Base-by-base conservation (phyloP, 2,329 filamentous ascomycete species). In the Exophiala dermatitidis region DNA sequence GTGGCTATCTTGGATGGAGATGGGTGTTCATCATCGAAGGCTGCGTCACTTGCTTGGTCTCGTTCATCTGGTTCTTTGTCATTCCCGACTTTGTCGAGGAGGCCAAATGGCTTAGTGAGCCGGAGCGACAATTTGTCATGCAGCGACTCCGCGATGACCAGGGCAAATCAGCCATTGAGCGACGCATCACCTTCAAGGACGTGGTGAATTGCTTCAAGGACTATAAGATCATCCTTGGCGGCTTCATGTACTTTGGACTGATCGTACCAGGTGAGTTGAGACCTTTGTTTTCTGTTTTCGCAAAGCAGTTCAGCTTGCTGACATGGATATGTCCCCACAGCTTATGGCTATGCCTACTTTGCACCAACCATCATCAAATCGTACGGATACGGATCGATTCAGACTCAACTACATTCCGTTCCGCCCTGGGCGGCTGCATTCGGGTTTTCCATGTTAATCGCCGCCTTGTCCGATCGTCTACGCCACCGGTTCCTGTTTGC, bases 231-330 rank as follows among this genome's bases (percentile, higher is more conserved):
- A 79, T 87, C 62, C 68, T 89, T 9, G 86, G 84, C 42, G 85
- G 84, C 0, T 76, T 90, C 67, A 90, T 90, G 85, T 91, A 90
- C 70, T 83, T 90, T 62, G 86, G 86, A 7, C 75, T 90, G 55
- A 82, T 90, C 60, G 85, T 90, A 1, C 85, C 86, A 0, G 56
- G 53, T 59, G 37, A 50, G 57, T 48, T 34, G 10, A 19, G 19
- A 19, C 19, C n/a, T n/a, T n/a, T 19, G 19, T 2, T 19, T 19
- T 1, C 2, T 19, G 19, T 19, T 19, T 19, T 19, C 19, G 19
- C 19, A 19, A 19, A 19, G 19, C 19, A 19, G 2, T 19, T 19
- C 19, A 19, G 19, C 19, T 19, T 19, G 19, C 19, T 19, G 19
- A 19, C 2, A 19, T 19, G 19, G 19, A 19, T 19, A 19, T 19